Conservation (phyloP, 768 basidiomycete species). For the Hygrophorus pudorinus region DNA sequence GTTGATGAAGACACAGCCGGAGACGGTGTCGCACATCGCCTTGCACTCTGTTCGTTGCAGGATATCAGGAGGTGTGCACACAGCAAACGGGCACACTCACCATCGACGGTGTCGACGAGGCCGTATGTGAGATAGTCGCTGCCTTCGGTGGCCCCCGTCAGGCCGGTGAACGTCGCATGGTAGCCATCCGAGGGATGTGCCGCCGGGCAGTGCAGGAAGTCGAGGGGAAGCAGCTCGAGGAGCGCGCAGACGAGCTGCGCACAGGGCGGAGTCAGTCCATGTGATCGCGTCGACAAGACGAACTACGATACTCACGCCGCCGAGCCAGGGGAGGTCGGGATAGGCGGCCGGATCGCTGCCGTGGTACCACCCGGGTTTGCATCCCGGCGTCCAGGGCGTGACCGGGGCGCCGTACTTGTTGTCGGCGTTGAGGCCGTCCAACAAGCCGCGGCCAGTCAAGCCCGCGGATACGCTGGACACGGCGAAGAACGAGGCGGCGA, state of each 20-base stretch:
- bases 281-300: no score
- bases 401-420: conserved; percentile 26
- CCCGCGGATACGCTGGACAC: no score
- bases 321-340: conserved; percentile 16
- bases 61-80: no score
- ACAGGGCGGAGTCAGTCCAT: no score
- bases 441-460: background rate
- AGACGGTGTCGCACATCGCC: no score
- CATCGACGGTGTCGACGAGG: conserved; percentile 23
- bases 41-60: no score
- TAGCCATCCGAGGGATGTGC: conserved; percentile 4
- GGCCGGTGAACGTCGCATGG: conserved; percentile 17
- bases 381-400: conserved; percentile 21
- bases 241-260: no score
- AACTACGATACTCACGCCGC: conserved; percentile 10
- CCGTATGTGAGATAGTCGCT: conserved; percentile 26
- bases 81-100: conserved; percentile 8
- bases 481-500: no score
- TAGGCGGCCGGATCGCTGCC: conserved; percentile 18
- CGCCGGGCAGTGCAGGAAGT: no score
- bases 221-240: no score
- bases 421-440: conserved; percentile 5
- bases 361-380: conserved; percentile 29
- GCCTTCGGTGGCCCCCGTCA: conserved; percentile 22
- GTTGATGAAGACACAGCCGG: no score